Evolutionary conservation across 495 filamentous ascomycete species (phyloP), one percentile per base, ranked within the genome.

Genomic region (Xylaria sp.): DNA sequence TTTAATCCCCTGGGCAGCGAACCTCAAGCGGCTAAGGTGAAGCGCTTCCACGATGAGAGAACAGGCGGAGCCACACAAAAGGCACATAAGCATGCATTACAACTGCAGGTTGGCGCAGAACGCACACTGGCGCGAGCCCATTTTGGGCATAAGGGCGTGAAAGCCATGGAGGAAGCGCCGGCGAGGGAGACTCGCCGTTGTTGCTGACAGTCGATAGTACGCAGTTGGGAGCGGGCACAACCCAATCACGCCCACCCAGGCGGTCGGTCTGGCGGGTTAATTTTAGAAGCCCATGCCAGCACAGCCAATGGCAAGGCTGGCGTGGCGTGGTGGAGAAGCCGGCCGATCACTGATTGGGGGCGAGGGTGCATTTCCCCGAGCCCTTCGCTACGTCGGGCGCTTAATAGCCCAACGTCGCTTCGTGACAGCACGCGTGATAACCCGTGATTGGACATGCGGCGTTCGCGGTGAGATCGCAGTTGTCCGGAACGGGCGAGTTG

Each of bases 11-110:
- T 68, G 61, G 61, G 14, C 61, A 48, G 64, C 57, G 71, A 64
- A 74, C 48, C 70, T 53, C 67, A 68, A 75, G 77, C 77, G 75
- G 77, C 72, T 78, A 79, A 68, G 68, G 68, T 69, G 61, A 50
- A 74, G 77, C 75, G 77, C 77, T 77, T 79, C 75, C 63, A 74
- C 53, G 33, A 72, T 71, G 67, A 66, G 61, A 68, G 69, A 68
- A 63, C 64, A 52, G 70, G 70, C 44, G 68, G 71, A 72, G 57
- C 74, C 68, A 74, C 75, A 72, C 59, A 70, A 59, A 66, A 65
- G 26, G 62, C 62, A 74, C 77, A 74, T 71, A 61, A 68, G 63
- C 73, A 64, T 74, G 73, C 69, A 65, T 50, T 21, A n/a, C 35
- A 43, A 73, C 61, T 75, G 73, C 73, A 77, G 57, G 48, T 69